phyloP scores from a whole-genome alignment of 495 filamentous ascomycete genomes.

The Barbatosphaeria neglecta region DNA sequence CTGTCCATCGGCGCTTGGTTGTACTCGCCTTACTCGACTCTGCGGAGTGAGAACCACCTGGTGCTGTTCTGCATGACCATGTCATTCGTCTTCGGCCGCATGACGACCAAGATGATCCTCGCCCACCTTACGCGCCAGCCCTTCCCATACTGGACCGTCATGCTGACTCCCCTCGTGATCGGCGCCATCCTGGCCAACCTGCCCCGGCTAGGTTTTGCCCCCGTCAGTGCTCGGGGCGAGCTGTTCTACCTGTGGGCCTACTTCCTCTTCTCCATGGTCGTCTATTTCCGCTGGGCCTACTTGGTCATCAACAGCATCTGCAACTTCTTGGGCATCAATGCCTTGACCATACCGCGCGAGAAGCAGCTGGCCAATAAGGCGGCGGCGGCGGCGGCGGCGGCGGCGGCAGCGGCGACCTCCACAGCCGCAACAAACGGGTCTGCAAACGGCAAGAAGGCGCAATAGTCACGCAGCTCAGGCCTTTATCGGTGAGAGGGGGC shows the following conservation, averaged over 20 bases:
- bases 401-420: conserved; percentile 6
- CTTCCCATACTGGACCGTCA: conserved; percentile 91
- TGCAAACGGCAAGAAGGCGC: conserved; percentile 18
- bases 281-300: conserved; percentile 86
- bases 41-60: conserved; percentile 71
- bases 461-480: conserved; percentile 2
- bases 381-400: conserved; percentile 4
- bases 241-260: conserved; percentile 72
- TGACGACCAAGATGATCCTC: conserved; percentile 99
- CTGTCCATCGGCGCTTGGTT: conserved; percentile 69
- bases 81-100: conserved; percentile 94
- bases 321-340: conserved; percentile 82
- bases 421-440: conserved; percentile 10
- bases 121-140: conserved; percentile 88
- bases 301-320: conserved; percentile 89
- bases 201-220: conserved; percentile 61
- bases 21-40: conserved; percentile 69
- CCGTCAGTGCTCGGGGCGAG: conserved; percentile 50
- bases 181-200: conserved; percentile 78
- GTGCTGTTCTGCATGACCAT: conserved; percentile 89
- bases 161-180: conserved; percentile 72
- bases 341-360: conserved; percentile 70
- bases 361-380: conserved; percentile 35
- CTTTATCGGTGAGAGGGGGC: background rate
- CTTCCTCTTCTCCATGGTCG: conserved; percentile 65